Evolutionary conservation across 1,139 yeast species (phyloP).

Genomic region (Fermentozyma sake): DNA sequence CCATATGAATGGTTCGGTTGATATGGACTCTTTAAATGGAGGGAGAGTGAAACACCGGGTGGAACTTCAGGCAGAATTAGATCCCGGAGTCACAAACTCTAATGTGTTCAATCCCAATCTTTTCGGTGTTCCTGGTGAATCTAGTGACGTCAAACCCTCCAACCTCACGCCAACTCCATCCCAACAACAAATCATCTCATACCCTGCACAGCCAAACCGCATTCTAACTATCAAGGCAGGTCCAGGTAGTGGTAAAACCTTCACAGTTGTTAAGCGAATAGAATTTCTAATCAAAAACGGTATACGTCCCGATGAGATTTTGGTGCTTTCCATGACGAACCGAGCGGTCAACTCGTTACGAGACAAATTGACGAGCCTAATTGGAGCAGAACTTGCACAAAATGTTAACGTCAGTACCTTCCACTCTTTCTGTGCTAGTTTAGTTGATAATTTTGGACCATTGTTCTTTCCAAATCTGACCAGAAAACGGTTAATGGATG

Average conservation of each 20-base stretch:
- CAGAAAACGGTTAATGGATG: slow-evolving; percentile 44
- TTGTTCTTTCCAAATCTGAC: slow-evolving; percentile 16
- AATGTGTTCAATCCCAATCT: no score
- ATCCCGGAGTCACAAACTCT: no score
- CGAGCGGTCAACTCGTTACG: slow-evolving; percentile 57
- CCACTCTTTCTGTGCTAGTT: slow-evolving; percentile 54
- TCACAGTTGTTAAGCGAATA: slow-evolving; percentile 53
- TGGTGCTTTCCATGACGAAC: slow-evolving; percentile 68
- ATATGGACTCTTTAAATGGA: no score
- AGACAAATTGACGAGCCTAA: slow-evolving; percentile 25
- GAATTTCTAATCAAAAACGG: slow-evolving; percentile 40
- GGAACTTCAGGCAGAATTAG: no score
- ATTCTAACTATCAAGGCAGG: slow-evolving; percentile 58
- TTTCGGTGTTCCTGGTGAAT: no score
- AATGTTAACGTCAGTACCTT: slow-evolving; percentile 51
- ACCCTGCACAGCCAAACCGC: slow-evolving; percentile 29
- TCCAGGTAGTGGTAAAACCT: slow-evolving; percentile 77
- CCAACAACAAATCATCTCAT: slow-evolving; percentile 31
- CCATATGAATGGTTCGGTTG: no score
- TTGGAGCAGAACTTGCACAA: slow-evolving; percentile 30
- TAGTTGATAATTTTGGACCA: slow-evolving; percentile 39
- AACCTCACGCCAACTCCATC: slow-evolving; percentile 21
- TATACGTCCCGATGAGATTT: slow-evolving; percentile 48
- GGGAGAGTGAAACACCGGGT: no score
- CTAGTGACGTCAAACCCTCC: not conserved